phyloP scores from a whole-genome alignment of 1,139 yeast species.

The Fermentozyma sake region DNA sequence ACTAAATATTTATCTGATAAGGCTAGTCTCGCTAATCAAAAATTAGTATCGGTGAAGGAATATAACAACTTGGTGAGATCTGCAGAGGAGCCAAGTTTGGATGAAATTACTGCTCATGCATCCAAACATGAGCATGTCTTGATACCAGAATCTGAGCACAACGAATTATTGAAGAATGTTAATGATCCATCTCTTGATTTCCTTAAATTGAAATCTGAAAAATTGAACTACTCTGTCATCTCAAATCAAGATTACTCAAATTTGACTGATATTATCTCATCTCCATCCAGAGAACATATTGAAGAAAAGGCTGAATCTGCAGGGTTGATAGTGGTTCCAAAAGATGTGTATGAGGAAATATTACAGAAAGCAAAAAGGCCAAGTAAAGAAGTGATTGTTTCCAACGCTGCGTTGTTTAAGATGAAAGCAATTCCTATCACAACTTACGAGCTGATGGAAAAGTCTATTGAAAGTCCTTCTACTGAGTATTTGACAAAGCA shows the following conservation, averaged over 20 bases:
- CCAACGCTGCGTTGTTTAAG: too few relatives aligned
- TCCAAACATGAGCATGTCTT: constrained; percentile 1
- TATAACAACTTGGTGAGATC: background rate
- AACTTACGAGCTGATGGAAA: constrained; percentile 5
- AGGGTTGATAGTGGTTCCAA: constrained; percentile 13
- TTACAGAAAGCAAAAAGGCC: too few relatives aligned
- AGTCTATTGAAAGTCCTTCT: constrained; percentile 17
- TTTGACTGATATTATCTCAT: constrained; percentile 7
- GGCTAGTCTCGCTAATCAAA: constrained; percentile 20
- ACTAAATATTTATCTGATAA: constrained; percentile 14
- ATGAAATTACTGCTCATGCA: constrained; percentile 5
- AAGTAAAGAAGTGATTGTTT: too few relatives aligned
- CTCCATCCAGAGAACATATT: constrained; percentile 12
- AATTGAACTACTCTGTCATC: constrained; percentile 7
- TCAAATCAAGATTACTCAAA: constrained; percentile 11
- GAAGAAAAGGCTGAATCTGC: constrained; percentile 8
- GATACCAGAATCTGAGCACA: background rate
- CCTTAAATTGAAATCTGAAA: constrained; percentile 15
- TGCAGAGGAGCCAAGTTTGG: constrained; percentile 15
- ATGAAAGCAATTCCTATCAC: background rate
- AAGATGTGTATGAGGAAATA: too few relatives aligned
- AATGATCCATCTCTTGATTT: constrained; percentile 11
- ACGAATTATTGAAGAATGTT: constrained; percentile 1
- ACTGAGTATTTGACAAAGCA: constrained; percentile 22
- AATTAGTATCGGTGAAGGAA: constrained; percentile 12